Evolutionary conservation across 192 early-diverging fungal genomes (phyloP).

Genomic region (Coemansia sp.): DNA sequence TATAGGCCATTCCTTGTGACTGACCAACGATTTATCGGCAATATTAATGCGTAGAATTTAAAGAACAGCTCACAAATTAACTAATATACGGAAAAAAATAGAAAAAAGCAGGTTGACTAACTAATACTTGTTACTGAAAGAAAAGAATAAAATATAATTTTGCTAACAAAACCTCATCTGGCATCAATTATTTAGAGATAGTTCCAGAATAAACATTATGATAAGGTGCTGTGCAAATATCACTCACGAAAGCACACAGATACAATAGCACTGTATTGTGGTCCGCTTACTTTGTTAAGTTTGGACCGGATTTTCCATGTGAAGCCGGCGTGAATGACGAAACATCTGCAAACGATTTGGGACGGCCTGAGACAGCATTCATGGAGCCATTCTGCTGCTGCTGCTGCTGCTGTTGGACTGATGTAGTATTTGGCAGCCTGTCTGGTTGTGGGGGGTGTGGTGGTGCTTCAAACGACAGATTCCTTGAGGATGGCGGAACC

Average conservation of each 20-base stretch:
- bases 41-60: no score
- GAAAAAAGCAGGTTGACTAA: no score
- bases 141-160: no score
- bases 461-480: conserved; percentile 21
- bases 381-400: neutral
- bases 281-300: neutral
- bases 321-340: conserved; percentile 28
- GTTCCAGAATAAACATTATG: no score
- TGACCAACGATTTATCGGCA: no score
- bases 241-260: neutral
- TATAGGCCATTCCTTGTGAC: no score
- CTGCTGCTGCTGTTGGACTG: conserved; percentile 1
- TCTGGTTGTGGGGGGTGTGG: conserved; percentile 5
- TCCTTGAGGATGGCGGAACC: conserved; percentile 11
- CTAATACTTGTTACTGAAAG: no score
- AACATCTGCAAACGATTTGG: conserved; percentile 40
- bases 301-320: conserved; percentile 1
- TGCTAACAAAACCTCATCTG: no score
- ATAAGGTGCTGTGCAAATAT: neutral
- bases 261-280: neutral
- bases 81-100: no score
- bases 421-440: neutral
- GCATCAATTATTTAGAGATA: no score
- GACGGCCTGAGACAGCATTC: neutral
- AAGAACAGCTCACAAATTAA: no score